phyloP scores from a whole-genome alignment of 345 rosid species.

The Syzygium grande region DNA sequence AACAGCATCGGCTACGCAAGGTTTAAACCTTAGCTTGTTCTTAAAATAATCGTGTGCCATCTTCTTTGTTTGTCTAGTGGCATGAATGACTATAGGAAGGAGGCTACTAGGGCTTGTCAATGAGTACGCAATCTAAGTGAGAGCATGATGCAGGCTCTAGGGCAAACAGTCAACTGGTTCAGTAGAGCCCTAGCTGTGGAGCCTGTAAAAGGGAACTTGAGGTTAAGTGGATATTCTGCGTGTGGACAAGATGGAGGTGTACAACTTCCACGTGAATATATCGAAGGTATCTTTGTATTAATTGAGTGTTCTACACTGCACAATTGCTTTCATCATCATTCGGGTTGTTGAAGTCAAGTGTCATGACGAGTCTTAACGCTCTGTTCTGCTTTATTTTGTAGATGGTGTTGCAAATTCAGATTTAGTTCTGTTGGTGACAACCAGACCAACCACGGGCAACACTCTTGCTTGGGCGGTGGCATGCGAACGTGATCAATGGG shows the following conservation, averaged over 20 bases:
- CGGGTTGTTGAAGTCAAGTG: background rate
- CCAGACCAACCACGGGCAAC: conserved; percentile 99
- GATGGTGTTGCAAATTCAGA: conserved; percentile 92
- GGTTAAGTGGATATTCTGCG: conserved; percentile 97
- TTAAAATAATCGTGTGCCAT: background rate
- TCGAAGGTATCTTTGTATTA: conserved; percentile 57
- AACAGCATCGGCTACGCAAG: conserved; percentile 83
- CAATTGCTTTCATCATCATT: background rate
- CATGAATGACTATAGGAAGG: background rate
- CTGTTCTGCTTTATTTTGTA: conserved; percentile 7
- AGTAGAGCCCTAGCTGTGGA: conserved; percentile 89
- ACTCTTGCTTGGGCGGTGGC: conserved; percentile 99
- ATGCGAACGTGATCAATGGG: conserved; percentile 99
- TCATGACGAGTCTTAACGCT: background rate
- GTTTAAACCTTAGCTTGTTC: conserved; percentile 19
- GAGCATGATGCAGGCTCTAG: conserved; percentile 61
- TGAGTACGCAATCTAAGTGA: background rate
- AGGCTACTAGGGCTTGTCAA: background rate
- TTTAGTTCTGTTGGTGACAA: conserved; percentile 91
- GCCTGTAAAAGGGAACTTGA: conserved; percentile 93
- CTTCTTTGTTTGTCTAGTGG: background rate
- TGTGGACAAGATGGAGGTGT: conserved; percentile 99
- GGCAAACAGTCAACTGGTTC: conserved; percentile 94
- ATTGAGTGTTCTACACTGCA: background rate
- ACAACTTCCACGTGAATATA: conserved; percentile 89